These are phyloP conservation scores for Chalciporus sphaerocephalus DNA, from an alignment of 768 basidiomycete species.

Conservation along the genomic window DNA sequence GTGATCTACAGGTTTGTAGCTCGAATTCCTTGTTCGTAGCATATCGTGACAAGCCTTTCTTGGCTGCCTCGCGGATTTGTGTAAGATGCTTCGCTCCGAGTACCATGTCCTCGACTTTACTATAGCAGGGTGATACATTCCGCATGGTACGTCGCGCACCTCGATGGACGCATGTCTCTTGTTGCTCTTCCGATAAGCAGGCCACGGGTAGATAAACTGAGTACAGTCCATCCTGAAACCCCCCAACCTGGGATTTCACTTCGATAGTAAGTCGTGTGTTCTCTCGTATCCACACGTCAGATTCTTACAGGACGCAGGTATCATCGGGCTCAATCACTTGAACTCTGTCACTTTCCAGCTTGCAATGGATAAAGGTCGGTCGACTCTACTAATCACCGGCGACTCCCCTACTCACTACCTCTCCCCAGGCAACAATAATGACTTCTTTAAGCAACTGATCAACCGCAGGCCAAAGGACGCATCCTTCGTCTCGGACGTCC, in stretches of 20 bases:
- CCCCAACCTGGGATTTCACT: neutral
- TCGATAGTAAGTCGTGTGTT: neutral
- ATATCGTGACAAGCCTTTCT: neutral
- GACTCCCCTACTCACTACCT: neutral
- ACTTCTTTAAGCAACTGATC: neutral
- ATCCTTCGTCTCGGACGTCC: neutral
- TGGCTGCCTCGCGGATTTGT: neutral
- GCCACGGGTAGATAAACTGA: neutral
- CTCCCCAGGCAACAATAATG: neutral
- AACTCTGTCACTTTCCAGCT: neutral
- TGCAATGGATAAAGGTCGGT: neutral
- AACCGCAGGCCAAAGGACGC: neutral
- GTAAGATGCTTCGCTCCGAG: neutral
- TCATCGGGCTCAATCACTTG: no score
- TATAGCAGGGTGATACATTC: neutral
- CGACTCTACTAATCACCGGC: neutral
- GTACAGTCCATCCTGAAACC: neutral
- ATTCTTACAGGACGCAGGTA: neutral
- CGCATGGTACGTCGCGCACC: neutral
- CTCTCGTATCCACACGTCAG: neutral
- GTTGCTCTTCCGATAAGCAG: neutral
- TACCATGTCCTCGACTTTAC: neutral
- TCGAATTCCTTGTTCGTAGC: neutral
- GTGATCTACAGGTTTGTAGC: neutral
- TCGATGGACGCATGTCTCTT: neutral